Conservation (phyloP, 202 grass and related monocot species). For the Setaria italica region DNA sequence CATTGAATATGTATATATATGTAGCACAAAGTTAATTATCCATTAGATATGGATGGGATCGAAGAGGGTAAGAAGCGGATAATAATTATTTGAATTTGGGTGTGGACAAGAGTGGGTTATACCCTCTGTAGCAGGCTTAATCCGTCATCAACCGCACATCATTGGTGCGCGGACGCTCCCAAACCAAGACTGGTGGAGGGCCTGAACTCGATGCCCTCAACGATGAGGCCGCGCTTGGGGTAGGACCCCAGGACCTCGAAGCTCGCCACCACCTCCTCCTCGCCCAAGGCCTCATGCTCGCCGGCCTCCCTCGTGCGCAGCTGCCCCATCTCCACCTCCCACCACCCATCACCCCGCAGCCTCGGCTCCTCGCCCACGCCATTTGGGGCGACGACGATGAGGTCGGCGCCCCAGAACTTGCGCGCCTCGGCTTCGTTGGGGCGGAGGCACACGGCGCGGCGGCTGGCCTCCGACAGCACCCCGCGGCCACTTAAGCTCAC, state of each 20-base stretch:
- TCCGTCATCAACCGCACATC: too few relatives aligned
- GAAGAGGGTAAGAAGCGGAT: too few relatives aligned
- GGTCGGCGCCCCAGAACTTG: not conserved
- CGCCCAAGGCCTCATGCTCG: not conserved
- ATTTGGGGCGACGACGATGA: not conserved
- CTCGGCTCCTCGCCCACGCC: not conserved
- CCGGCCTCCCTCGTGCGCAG: not conserved
- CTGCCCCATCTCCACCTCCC: not conserved
- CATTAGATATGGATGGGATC: too few relatives aligned
- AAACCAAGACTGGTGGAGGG: too few relatives aligned
- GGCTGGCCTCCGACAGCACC: not conserved
- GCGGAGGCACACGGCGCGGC: slow-evolving; percentile 39
- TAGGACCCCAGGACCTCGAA: not conserved
- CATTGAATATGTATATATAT: too few relatives aligned
- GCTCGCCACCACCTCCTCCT: not conserved
- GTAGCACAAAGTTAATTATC: too few relatives aligned
- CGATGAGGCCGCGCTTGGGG: not conserved
- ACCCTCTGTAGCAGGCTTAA: too few relatives aligned
- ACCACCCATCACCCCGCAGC: not conserved
- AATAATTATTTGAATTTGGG: too few relatives aligned
- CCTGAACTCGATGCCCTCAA: not conserved
- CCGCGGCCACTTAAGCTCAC: not conserved
- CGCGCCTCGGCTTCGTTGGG: not conserved
- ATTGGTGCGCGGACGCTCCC: too few relatives aligned
- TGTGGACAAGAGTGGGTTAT: too few relatives aligned